Base-by-base conservation (phyloP, 148 eudicot species). In the Chenopodium album region DNA sequence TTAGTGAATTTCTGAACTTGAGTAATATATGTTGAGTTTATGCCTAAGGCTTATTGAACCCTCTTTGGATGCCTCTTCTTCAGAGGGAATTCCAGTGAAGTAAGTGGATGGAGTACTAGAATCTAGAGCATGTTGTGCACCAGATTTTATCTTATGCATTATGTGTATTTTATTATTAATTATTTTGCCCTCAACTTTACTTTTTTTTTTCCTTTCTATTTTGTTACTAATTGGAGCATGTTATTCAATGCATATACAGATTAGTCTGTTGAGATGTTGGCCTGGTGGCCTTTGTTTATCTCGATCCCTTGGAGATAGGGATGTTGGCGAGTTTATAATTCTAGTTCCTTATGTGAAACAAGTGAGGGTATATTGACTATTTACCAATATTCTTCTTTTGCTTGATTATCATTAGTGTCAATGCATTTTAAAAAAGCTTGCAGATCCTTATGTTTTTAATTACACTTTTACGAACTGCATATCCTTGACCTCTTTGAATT, bases 261-360 rank as follows among this genome's bases (percentile, higher is more conserved):
- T 96, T 90, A 98, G 99, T 81, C 99, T 98, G n/a, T 81, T 96
- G 85, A 92, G 99, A 91, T 96, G 99, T 92, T 23, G 23, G 23
- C 23, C 23, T 23, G 23, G 23, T 96, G 99, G 99, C 99, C 99
- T 71, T 89, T 96, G 99, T 80, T 92, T 96, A 52, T 94, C 99
- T 22, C 90, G 99, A 66, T 96, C 98, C 22, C 88, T 96, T 81
- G 99, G 99, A 78, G 99, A 96, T 89, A 88, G 90, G 90, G 99
- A 96, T 23, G 23, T 23, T 23, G 23, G 23, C 23, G 23, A 23
- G 23, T 88, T 87, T 86, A 96, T 94, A 70, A 97, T 94, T 77
- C 97, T 98, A 29, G 92, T 96, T 79, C 99, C 99, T 79, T 83
- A 96, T 86, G 97, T 96, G 54, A 96, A 96, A 87, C 99, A 96